These are phyloP conservation scores for Penicillium hordei DNA, from an alignment of 2,329 filamentous ascomycete genomes.

Conservation along the genomic window DNA sequence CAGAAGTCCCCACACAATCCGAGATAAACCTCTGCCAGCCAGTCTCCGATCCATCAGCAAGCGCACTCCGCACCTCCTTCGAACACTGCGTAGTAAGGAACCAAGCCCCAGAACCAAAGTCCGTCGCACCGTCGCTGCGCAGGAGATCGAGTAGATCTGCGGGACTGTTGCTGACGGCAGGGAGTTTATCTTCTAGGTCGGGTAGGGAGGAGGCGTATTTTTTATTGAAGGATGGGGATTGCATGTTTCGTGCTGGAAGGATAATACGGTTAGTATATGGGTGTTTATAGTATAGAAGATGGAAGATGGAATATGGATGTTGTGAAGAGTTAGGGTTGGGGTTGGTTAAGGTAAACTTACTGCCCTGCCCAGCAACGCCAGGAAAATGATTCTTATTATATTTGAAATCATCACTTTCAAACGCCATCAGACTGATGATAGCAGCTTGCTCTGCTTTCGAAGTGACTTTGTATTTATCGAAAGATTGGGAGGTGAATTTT, in stretches of 20 bases:
- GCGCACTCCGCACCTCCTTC: slow-evolving; percentile 41
- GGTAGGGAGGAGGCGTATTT: slow-evolving; percentile 54
- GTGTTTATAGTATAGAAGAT: background rate
- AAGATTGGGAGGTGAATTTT: slow-evolving; percentile 55
- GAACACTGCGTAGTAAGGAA: slow-evolving; percentile 58
- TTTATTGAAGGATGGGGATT: slow-evolving; percentile 55
- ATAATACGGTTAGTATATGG: background rate
- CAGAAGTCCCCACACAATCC: slow-evolving; percentile 54
- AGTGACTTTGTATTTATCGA: slow-evolving; percentile 58
- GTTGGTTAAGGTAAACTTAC: slow-evolving; percentile 18
- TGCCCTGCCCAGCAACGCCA: slow-evolving; percentile 65
- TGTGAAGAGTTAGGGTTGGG: background rate
- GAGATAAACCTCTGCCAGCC: slow-evolving; percentile 57
- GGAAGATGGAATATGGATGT: background rate
- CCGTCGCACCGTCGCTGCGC: slow-evolving; percentile 48
- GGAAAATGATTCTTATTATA: slow-evolving; percentile 69
- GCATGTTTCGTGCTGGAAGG: slow-evolving; percentile 60
- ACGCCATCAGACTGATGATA: slow-evolving; percentile 67
- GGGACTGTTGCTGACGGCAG: slow-evolving; percentile 38
- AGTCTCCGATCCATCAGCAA: slow-evolving; percentile 49
- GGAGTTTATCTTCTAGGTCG: slow-evolving; percentile 40
- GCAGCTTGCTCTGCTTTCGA: slow-evolving; percentile 64
- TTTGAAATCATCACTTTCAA: slow-evolving; percentile 68
- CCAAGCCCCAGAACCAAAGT: slow-evolving; percentile 63
- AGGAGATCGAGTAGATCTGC: slow-evolving; percentile 53